Evolutionary conservation across 305 asterid genomes (phyloP), one percentile per base, ranked within the genome.

Genomic region (Ajuga reptans): DNA sequence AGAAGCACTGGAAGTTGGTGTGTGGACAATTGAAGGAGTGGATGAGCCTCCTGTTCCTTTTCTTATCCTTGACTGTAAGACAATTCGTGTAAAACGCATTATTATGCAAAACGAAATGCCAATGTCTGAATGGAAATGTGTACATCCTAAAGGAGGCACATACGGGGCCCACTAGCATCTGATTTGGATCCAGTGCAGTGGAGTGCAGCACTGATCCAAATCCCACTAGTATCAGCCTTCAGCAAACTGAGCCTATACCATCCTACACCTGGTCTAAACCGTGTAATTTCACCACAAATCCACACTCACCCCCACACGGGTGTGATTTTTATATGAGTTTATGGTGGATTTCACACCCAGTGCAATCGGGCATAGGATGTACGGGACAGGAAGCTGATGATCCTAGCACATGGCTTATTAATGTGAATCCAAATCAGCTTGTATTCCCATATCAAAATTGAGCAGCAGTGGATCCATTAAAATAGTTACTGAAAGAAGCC

Each of bases 61-160:
- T 71, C 80, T 90, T 55, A 82, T 71, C 86, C 84, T 93, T 8
- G 90, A 72, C 99, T 93, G 94, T 69, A 78, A 58, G 70, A 80
- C 51, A 18, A 36, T 24, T 10, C 4, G 29, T 34, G 34, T 37
- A 37, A n/a, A 14, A 5, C 3, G 17, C 68, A 41, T 21, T 49
- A 50, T 3, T 49, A 50, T 3, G 0, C 21, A 56, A 72, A 1
- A 37, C 8, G 0, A 16, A 24, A 36, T 52, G 15, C 47, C 16
- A 14, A n/a, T 9, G 33, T 34, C 59, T 15, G 47, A 42, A 16
- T 16, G 37, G 16, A 9, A 42, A 43, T 6, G 18, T 61, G 17
- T 17, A 51, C 14, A 17, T 51, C 33, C 54, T 49, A 49, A 14
- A 51, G 33, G 4, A 18, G 8, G 52, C 52, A 46, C 6, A 46